Base-by-base conservation (phyloP, 202 grass and related monocot genomes). In the Panicum virgatum region DNA sequence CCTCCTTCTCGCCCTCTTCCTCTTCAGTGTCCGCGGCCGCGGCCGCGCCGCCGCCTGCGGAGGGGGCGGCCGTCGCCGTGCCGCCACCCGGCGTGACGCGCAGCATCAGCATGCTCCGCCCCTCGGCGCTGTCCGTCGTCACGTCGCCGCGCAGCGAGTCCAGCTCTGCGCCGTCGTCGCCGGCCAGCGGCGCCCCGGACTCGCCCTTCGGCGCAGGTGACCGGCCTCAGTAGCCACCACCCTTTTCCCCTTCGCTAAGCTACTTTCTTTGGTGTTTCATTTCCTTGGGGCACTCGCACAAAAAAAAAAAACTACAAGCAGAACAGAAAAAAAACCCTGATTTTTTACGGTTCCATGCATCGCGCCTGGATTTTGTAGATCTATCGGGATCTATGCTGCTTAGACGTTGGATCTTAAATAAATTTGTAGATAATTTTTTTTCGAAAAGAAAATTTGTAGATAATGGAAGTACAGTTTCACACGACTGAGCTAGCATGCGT, bases 61-160 rank as follows among this genome's bases (percentile, higher is more conserved):
- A 66, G 34, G 59, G 29, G n/a, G 68, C 9, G 6, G 62, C 18
- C 10, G 69, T 22, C 18, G 13, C 15, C 25, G 3, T 3, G 66
- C 44, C 34, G 67, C 78, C 89, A 45, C 73, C 78, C 34, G n/a
- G n/a, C n/a, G 86, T 91, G 73, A 87, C 84, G 13, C 68, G 90
- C 5, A 94, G 83, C 85, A 89, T 97, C 58, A 88, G 92, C 79
- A 81, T 97, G 82, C 48, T 84, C 62, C 92, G 92, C 1, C 73
- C 91, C 30, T 32, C 84, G 59, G 42, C 63, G 38, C 76, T 90
- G 65, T 61, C 85, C n/a, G 76, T 88, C n/a, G 54, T 76, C 57
- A 62, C 85, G n/a, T 82, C 73, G 32, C 76, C 84, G 14, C 75
- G 63, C 77, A 78, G 77, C 44, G 82, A 84, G 47, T 69, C 86